Percentiles rank a stretch among this genome's conserved stretches.
Evolutionary conservation across 352 stramenopile genomes (phyloP).

Genomic region (Globisporangium splendens): DNA sequence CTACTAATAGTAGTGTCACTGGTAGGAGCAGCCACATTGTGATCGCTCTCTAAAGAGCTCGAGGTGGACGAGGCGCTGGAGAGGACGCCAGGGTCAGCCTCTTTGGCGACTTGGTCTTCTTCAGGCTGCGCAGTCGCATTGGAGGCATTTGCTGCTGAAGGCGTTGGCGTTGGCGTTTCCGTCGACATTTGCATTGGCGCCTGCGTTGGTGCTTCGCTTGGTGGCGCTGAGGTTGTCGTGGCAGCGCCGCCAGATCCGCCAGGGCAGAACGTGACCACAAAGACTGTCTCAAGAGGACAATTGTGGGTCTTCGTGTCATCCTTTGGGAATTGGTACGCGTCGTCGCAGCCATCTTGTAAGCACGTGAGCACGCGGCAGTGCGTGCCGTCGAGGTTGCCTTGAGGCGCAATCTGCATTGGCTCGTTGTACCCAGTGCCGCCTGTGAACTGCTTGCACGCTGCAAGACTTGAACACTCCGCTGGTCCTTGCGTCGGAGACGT

Average conservation of each 20-base stretch:
- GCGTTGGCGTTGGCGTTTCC: slow-evolving; percentile 2
- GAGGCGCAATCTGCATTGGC: slow-evolving; percentile 42
- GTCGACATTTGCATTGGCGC: slow-evolving; percentile 9
- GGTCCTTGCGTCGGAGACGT: slow-evolving; percentile 25
- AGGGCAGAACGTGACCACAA: slow-evolving; percentile 34
- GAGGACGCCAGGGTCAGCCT: slow-evolving; percentile 3
- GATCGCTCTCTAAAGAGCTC: too few species aligned
- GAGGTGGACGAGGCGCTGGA: neutral
- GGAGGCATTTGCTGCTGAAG: neutral
- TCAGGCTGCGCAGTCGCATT: neutral
- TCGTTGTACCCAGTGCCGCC: slow-evolving; percentile 42
- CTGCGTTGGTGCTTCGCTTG: slow-evolving; percentile 12
- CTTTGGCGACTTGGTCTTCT: neutral
- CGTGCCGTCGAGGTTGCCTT: slow-evolving; percentile 26
- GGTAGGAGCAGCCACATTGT: too few species aligned
- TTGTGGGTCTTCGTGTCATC: slow-evolving; percentile 43
- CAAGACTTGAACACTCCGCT: slow-evolving; percentile 32
- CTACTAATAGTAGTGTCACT: neutral
- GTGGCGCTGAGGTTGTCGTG: slow-evolving; percentile 5
- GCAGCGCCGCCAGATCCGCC: slow-evolving; percentile 16
- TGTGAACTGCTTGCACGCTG: slow-evolving; percentile 33
- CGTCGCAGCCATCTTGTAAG: slow-evolving; percentile 37
- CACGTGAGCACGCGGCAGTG: slow-evolving; percentile 32
- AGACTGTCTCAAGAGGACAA: slow-evolving; percentile 26
- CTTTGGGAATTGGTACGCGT: slow-evolving; percentile 58